Conservation (phyloP, 257 asterid genomes). For the Nicotiana noctiflora region DNA sequence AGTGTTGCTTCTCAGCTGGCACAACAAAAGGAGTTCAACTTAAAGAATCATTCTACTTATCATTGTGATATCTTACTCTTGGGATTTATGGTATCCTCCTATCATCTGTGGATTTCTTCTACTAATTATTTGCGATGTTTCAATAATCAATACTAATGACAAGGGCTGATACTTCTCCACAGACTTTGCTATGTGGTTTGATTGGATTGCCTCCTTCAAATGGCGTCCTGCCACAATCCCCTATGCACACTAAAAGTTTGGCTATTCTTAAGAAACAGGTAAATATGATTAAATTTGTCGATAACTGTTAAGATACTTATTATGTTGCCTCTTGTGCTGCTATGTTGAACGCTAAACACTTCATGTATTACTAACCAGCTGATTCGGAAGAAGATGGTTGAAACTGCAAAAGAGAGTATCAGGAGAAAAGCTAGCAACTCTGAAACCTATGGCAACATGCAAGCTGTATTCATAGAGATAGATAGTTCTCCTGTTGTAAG, state of each 20-base stretch:
- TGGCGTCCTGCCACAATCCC: slow-evolving; percentile 65
- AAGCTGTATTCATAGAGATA: slow-evolving; percentile 43
- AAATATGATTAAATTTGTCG: not conserved
- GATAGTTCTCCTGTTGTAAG: slow-evolving; percentile 45
- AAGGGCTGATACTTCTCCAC: not conserved
- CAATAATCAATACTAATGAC: not conserved
- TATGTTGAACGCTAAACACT: not conserved
- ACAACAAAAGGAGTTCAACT: slow-evolving; percentile 57
- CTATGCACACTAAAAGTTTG: slow-evolving; percentile 56
- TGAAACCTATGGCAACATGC: slow-evolving; percentile 56
- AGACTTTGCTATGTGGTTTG: slow-evolving; percentile 59
- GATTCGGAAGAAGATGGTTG: slow-evolving; percentile 45
- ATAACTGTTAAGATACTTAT: not conserved
- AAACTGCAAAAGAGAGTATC: slow-evolving; percentile 42
- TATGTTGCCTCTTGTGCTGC: not conserved
- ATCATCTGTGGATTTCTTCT: not conserved
- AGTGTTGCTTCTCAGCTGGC: slow-evolving; percentile 56
- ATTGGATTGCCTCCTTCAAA: slow-evolving; percentile 62
- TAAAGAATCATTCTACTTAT: slow-evolving; percentile 53
- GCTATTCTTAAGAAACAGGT: slow-evolving; percentile 48
- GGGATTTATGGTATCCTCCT: slow-evolving; percentile 45
- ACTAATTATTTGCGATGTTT: not conserved
- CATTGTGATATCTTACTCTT: slow-evolving; percentile 53
- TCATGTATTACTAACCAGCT: slow-evolving; percentile 17
- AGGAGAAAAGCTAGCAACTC: slow-evolving; percentile 34